Base-by-base conservation (phyloP, 306 rosid species). In the Lablab purpureus region DNA sequence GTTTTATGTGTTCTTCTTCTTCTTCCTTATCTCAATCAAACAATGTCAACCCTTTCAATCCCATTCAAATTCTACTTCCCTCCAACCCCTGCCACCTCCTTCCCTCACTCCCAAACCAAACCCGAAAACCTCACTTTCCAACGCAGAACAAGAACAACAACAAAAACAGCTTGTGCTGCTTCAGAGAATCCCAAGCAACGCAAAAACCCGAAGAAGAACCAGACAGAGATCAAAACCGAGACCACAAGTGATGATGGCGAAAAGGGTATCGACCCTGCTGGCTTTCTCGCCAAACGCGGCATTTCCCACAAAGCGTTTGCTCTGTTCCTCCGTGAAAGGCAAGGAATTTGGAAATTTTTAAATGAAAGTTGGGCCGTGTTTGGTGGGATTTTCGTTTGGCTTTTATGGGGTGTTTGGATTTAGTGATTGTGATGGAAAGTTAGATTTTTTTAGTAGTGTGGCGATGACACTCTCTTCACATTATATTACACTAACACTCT, bases 291-390 rank as follows among this genome's bases (percentile, higher is more conserved):
- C 62, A 90, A 89, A 85, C 87, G 85, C 46, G 97, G 93, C 69
- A 84, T 95, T 88, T 80, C 95, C 78, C 92, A 95, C 63, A 92
- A 91, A 81, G 88, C 84, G 47, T 91, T 95, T 69, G 90, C 90
- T 40, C 97, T 86, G 89, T 95, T 89, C 77, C 97, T 92, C 58
- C 98, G 97, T 54, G 99, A 92, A 83, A 95, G 99, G 99, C 88
- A 62, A 36, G 86, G 55, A 51, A 40, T 18, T 36, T 50, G 51
- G 49, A 66, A 17, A 50, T 11, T 50, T 28, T 13, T 9, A 17
- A 36, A 55, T 27, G 37, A 51, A 36, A 11, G 10, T 68, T 59
- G 41, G 12, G 9, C 60, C 10, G 1, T 13, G 56, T 58, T 73
- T 77, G 28, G n/a, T 40, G 1, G 34, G 37, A 49, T 49, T 73